phyloP scores from a whole-genome alignment of 148 eudicot species.

The Camellia lanceoleosa region DNA sequence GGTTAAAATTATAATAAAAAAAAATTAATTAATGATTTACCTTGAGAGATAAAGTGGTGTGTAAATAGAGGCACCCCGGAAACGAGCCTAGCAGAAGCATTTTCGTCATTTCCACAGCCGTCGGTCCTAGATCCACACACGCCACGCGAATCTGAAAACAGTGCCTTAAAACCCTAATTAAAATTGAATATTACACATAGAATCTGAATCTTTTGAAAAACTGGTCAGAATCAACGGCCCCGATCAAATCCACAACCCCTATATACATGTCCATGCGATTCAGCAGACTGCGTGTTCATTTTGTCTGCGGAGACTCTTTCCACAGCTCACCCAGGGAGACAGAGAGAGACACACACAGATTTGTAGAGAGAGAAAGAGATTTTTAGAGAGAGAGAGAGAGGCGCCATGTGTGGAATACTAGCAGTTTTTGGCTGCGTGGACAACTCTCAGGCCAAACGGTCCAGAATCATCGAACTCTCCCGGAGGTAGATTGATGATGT shows the following conservation, averaged over 20 bases:
- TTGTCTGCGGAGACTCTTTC: background rate
- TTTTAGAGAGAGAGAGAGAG: constrained; percentile 13
- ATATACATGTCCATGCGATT: background rate
- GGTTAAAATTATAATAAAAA: too few species aligned
- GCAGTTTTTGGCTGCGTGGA: constrained; percentile 88
- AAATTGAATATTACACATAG: background rate
- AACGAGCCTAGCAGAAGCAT: too few species aligned
- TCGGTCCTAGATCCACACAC: too few species aligned
- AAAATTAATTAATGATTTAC: too few species aligned
- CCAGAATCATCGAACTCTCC: constrained; percentile 89
- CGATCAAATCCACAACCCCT: constrained; percentile 7
- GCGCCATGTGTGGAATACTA: constrained; percentile 87
- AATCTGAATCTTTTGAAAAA: constrained; percentile 19
- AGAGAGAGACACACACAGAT: background rate
- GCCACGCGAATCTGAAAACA: background rate
- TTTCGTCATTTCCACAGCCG: too few species aligned
- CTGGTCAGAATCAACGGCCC: constrained; percentile 29
- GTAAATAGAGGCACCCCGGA: too few species aligned
- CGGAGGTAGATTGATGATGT: constrained; percentile 39
- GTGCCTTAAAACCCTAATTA: constrained; percentile 25
- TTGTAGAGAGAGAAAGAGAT: constrained; percentile 10
- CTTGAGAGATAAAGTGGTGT: too few species aligned
- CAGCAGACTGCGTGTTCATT: background rate
- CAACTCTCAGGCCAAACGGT: constrained; percentile 63
- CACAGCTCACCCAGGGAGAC: background rate